These are phyloP conservation scores for Candida oleophila DNA, from an alignment of 805 yeast genomes.

Conservation along the genomic window DNA sequence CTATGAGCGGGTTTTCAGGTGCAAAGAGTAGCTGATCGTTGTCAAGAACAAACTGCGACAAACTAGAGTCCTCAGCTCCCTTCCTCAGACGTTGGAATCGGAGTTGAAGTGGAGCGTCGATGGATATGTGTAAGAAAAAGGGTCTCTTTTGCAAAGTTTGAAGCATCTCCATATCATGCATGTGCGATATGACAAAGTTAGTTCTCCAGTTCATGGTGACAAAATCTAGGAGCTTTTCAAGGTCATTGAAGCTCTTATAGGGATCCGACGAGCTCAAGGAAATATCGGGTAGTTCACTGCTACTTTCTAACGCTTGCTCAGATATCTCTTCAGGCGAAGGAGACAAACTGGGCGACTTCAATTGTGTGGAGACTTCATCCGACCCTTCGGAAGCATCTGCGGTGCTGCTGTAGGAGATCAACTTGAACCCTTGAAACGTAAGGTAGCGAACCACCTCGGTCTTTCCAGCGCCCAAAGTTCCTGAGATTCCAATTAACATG, in stretches of 20 bases:
- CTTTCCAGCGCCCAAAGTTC: slow-evolving; percentile 66
- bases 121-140: slow-evolving; percentile 74
- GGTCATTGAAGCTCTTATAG: slow-evolving; percentile 30
- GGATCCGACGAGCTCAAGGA: slow-evolving; percentile 7
- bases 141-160: slow-evolving; percentile 64
- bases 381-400: slow-evolving; percentile 2
- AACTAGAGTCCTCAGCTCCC: not conserved
- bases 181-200: slow-evolving; percentile 57
- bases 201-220: slow-evolving; percentile 68
- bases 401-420: slow-evolving; percentile 13
- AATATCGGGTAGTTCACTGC: slow-evolving; percentile 1
- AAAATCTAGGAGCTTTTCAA: slow-evolving; percentile 50
- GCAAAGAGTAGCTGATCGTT: slow-evolving; percentile 38
- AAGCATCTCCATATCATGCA: slow-evolving; percentile 43
- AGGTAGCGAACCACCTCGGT: slow-evolving; percentile 61
- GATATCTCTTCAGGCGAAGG: not conserved
- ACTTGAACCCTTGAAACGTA: slow-evolving; percentile 50
- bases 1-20: slow-evolving; percentile 51
- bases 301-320: not conserved
- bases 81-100: slow-evolving; percentile 40
- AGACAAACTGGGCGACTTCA: not conserved
- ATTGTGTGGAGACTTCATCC: not conserved
- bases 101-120: slow-evolving; percentile 66
- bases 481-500: slow-evolving; percentile 78
- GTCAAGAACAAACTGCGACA: slow-evolving; percentile 28